Conservation (phyloP, 495 filamentous ascomycete genomes). For the Pseudomonodictys pantanalensis region DNA sequence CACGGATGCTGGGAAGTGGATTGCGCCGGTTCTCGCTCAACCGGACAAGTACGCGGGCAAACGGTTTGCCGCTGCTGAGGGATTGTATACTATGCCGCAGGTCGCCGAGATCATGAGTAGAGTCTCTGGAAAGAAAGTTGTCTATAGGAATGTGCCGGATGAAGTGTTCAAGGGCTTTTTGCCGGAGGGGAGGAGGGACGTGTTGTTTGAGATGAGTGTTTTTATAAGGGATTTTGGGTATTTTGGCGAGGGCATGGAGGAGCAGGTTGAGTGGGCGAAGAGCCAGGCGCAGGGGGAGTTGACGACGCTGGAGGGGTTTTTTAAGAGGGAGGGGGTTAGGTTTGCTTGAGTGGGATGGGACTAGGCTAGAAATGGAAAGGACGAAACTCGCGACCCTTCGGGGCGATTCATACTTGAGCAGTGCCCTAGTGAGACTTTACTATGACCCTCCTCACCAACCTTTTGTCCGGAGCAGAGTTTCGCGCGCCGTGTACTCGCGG, state of each 20-base stretch:
- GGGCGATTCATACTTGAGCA: too few relatives aligned
- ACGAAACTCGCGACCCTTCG: background rate
- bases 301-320: constrained; percentile 15
- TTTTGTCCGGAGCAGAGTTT: too few relatives aligned
- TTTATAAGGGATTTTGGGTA: constrained; percentile 31
- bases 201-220: constrained; percentile 55
- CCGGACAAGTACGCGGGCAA: constrained; percentile 42
- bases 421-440: too few relatives aligned
- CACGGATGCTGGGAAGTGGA: constrained; percentile 55
- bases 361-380: background rate
- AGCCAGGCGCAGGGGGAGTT: constrained; percentile 7
- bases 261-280: constrained; percentile 12
- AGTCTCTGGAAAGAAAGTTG: constrained; percentile 36
- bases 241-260: constrained; percentile 17
- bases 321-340: constrained; percentile 8
- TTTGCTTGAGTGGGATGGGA: background rate
- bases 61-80: constrained; percentile 15
- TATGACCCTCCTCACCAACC: too few relatives aligned
- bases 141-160: constrained; percentile 44
- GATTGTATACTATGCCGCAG: constrained; percentile 45
- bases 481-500: too few relatives aligned
- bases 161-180: constrained; percentile 50
- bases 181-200: constrained; percentile 46
- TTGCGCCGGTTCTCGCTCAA: constrained; percentile 50
- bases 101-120: constrained; percentile 53